phyloP scores from a whole-genome alignment of 768 basidiomycete species.

The Xanthoconium stramineum region DNA sequence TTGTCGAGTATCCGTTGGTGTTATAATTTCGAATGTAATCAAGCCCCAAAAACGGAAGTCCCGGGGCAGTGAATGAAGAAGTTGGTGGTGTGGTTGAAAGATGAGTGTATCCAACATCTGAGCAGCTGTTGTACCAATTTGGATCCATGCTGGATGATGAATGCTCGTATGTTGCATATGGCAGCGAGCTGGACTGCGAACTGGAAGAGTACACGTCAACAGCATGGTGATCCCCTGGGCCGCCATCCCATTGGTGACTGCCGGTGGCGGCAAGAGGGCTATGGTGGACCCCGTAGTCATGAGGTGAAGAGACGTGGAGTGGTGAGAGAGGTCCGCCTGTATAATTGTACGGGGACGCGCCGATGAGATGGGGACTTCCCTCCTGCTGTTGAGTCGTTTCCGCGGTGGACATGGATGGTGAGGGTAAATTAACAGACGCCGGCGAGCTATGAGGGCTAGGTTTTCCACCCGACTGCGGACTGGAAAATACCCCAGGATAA shows the following conservation, averaged over 20 bases:
- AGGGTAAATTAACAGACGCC: conserved; percentile 67
- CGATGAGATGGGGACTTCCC: conserved; percentile 51
- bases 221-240: conserved; percentile 35
- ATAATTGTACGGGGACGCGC: conserved; percentile 43
- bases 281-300: conserved; percentile 47
- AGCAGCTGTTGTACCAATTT: conserved; percentile 32
- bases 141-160: conserved; percentile 42
- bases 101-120: conserved; percentile 39
- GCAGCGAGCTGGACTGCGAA: conserved; percentile 30
- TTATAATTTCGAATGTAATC: conserved; percentile 81
- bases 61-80: conserved; percentile 64
- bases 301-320: conserved; percentile 51
- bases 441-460: conserved; percentile 75
- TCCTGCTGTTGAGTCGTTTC: conserved; percentile 48
- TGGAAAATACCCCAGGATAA: conserved; percentile 56
- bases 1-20: conserved; percentile 39
- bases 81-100: conserved; percentile 59
- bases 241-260: conserved; percentile 45
- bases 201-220: conserved; percentile 45
- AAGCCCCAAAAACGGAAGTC: conserved; percentile 80
- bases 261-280: conserved; percentile 26
- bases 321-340: conserved; percentile 48
- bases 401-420: conserved; percentile 55
- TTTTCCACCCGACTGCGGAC: conserved; percentile 45
- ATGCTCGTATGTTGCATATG: conserved; percentile 46